Conservation (phyloP, 805 yeast genomes). For the Wickerhamiella cacticola region DNA sequence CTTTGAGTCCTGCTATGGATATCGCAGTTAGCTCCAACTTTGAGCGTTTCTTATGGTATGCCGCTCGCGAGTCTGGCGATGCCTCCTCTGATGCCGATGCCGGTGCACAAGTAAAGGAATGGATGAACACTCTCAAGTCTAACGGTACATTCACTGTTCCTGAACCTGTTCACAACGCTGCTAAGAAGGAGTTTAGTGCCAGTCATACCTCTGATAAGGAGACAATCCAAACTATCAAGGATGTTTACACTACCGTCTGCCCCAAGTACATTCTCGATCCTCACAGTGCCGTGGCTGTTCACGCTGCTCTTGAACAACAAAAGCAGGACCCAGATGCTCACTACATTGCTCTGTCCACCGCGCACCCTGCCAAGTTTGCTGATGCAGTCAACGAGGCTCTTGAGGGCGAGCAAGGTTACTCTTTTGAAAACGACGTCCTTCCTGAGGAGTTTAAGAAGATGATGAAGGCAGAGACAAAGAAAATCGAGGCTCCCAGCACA, state of each 20-base stretch:
- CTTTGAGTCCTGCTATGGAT: constrained; percentile 98
- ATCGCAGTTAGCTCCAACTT: constrained; percentile 89
- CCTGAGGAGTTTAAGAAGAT: constrained; percentile 77
- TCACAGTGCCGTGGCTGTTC: constrained; percentile 90
- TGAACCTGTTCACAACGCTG: constrained; percentile 48
- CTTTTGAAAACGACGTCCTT: constrained; percentile 76
- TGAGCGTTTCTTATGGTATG: constrained; percentile 92
- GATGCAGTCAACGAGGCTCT: constrained; percentile 87
- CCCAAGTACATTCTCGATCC: constrained; percentile 83
- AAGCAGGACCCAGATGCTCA: constrained; percentile 31
- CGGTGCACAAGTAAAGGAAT: constrained; percentile 54
- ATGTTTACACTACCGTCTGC: constrained; percentile 44
- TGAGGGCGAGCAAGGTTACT: constrained; percentile 51
- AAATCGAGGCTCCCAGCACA: constrained; percentile 36
- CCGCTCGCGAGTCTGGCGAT: constrained; percentile 58
- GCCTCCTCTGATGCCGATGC: constrained; percentile 42
- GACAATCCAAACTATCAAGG: constrained; percentile 68
- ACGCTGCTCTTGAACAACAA: constrained; percentile 53
- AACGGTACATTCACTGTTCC: constrained; percentile 69
- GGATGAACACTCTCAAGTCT: constrained; percentile 70
- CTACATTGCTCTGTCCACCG: constrained; percentile 78
- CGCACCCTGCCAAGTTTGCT: constrained; percentile 97
- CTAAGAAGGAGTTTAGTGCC: constrained; percentile 59
- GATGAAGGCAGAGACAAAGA: constrained; percentile 60
- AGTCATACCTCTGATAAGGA: constrained; percentile 68